Conservation (phyloP, 768 basidiomycete species). For the Rhizopogon vesiculosus region DNA sequence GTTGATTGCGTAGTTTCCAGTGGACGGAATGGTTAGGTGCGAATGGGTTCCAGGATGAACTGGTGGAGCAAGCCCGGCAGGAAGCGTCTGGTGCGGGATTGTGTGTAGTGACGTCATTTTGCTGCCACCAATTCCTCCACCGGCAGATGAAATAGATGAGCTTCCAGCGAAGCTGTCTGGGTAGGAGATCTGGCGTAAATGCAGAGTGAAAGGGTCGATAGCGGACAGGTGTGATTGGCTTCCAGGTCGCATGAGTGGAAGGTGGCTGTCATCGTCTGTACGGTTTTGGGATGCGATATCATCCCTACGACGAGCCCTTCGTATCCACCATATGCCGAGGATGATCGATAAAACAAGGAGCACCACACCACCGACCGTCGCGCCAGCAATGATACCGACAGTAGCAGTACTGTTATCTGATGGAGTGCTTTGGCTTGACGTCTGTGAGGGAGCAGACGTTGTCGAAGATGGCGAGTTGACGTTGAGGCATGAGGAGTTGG, state of each 20-base stretch:
- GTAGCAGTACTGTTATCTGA: conserved; percentile 28
- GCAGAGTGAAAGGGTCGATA: conserved; percentile 3
- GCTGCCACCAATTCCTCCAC: conserved; percentile 51
- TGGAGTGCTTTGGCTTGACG: conserved; percentile 16
- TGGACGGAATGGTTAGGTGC: neutral
- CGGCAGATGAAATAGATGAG: conserved; percentile 28
- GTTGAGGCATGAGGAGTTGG: conserved; percentile 50
- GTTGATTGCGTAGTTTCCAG: neutral
- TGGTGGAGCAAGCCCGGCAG: conserved; percentile 32
- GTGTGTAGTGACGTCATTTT: conserved; percentile 21
- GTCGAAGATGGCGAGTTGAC: conserved; percentile 49
- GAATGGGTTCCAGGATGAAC: conserved; percentile 28
- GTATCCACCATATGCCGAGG: conserved; percentile 42
- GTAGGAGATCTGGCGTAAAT: conserved; percentile 15
- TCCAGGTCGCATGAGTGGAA: conserved; percentile 5
- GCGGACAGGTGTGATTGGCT: neutral
- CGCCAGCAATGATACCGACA: conserved; percentile 44
- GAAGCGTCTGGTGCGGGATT: neutral
- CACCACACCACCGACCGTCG: conserved; percentile 45
- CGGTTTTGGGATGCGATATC: conserved; percentile 15
- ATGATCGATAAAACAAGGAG: conserved; percentile 46
- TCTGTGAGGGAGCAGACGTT: conserved; percentile 13
- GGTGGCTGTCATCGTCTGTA: conserved; percentile 6
- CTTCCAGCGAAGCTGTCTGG: conserved; percentile 12
- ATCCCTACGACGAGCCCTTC: conserved; percentile 13